Percentiles rank a stretch among this genome's conserved stretches.
phyloP scores from a whole-genome alignment of 305 asterid genomes.

The Fraxinus floribunda region DNA sequence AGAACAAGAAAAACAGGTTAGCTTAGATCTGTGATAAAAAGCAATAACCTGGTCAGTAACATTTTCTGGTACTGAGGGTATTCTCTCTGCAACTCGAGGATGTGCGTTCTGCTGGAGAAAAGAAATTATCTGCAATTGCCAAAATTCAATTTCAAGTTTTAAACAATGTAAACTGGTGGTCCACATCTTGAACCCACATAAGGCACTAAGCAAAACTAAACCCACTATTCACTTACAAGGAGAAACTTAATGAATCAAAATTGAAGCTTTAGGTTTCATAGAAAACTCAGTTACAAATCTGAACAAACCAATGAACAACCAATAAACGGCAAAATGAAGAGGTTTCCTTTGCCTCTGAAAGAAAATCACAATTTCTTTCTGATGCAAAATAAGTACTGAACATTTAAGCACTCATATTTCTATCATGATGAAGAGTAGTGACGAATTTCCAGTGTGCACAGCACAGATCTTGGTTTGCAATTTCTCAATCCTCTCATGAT shows the following conservation, averaged over 20 bases:
- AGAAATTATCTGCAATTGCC: constrained; percentile 66
- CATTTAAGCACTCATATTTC: not conserved
- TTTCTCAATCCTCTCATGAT: not conserved
- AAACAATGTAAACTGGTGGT: not conserved
- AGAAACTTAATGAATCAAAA: not conserved
- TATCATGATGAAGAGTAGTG: not conserved
- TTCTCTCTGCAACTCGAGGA: constrained; percentile 84
- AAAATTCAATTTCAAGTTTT: not conserved
- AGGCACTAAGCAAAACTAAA: not conserved
- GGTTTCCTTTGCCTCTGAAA: not conserved
- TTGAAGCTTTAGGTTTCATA: not conserved
- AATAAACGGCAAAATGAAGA: not conserved
- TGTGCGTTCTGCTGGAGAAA: constrained; percentile 98
- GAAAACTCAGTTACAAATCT: not conserved
- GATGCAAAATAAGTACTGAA: not conserved
- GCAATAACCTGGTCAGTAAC: constrained; percentile 83
- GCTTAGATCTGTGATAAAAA: not conserved
- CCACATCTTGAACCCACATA: not conserved
- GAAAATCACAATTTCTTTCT: not conserved
- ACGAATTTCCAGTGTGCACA: not conserved
- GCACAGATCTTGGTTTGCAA: not conserved
- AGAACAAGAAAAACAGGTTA: not conserved
- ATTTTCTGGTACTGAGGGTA: constrained; percentile 90
- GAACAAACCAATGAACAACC: not conserved
- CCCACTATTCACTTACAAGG: not conserved